Evolutionary conservation across 2,329 filamentous ascomycete genomes (phyloP).

Genomic region (Talaromyces sp.): DNA sequence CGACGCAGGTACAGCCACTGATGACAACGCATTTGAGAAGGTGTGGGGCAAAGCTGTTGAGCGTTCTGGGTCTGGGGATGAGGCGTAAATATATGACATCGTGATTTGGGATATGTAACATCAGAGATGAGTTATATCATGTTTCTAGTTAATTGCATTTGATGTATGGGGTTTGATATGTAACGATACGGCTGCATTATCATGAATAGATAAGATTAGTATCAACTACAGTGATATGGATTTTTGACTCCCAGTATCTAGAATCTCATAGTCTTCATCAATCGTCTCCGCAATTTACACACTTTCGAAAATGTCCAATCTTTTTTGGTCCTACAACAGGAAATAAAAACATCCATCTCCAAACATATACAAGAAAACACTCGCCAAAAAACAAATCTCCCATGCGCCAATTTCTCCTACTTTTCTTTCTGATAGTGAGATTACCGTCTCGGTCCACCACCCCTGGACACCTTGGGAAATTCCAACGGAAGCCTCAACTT

Average conservation of each 20-base stretch:
- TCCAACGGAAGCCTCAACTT: constrained; percentile 73
- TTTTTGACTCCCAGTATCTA: neutral
- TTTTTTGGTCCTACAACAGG: neutral
- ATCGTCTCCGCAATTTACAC: neutral
- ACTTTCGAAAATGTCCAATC: neutral
- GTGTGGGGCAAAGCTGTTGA: constrained; percentile 41
- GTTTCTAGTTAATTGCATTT: neutral
- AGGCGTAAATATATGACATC: constrained; percentile 10
- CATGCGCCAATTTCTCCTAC: neutral
- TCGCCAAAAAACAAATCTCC: neutral
- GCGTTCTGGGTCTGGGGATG: constrained; percentile 16
- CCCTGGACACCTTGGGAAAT: constrained; percentile 66
- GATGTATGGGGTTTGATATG: neutral
- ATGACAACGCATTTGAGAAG: constrained; percentile 35
- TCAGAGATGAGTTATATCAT: neutral
- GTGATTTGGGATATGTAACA: neutral
- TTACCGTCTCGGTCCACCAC: constrained; percentile 26
- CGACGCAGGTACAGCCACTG: constrained; percentile 13
- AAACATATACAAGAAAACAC: constrained; percentile 2
- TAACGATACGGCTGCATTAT: neutral
- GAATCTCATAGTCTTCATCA: neutral
- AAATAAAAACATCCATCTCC: neutral
- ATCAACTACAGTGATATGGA: neutral
- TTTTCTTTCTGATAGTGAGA: neutral
- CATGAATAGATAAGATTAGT: neutral